Conservation (phyloP, 306 rosid genomes). For the Trifolium subterraneum region DNA sequence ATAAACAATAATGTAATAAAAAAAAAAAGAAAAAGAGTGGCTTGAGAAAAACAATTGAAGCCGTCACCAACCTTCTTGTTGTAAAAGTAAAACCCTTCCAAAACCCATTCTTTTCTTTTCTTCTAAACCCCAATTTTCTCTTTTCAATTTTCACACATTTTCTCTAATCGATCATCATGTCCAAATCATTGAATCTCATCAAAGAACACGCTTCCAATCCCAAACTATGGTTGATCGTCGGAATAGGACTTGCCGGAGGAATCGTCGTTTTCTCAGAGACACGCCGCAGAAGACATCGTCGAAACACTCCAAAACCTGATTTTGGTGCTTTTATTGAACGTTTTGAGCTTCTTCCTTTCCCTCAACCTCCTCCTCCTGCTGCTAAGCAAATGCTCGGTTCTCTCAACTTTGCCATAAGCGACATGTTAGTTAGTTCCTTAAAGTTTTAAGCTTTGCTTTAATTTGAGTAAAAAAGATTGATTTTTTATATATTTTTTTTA, state of each 20-base stretch:
- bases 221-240: conserved; percentile 68
- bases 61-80: background rate
- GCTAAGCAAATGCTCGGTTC: conserved; percentile 56
- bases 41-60: background rate
- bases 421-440: conserved; percentile 57
- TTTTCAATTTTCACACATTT: background rate
- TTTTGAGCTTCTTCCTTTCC: conserved; percentile 67
- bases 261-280: conserved; percentile 62
- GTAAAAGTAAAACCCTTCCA: conserved; percentile 55
- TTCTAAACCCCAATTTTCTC: background rate
- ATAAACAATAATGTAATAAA: background rate
- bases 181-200: conserved; percentile 52
- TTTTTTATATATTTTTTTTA: background rate
- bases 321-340: conserved; percentile 71
- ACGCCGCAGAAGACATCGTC: conserved; percentile 50
- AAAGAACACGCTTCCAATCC: conserved; percentile 66
- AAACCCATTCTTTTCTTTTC: conserved; percentile 47
- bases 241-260: conserved; percentile 74
- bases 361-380: conserved; percentile 77
- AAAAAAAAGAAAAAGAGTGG: background rate
- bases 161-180: conserved; percentile 49
- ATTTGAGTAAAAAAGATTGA: background rate
- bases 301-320: conserved; percentile 45
- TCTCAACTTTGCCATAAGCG: conserved; percentile 66
- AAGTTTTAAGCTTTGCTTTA: conserved; percentile 14